Conservation (phyloP, 2,329 filamentous ascomycete genomes). For the Aspergillus sergii region DNA sequence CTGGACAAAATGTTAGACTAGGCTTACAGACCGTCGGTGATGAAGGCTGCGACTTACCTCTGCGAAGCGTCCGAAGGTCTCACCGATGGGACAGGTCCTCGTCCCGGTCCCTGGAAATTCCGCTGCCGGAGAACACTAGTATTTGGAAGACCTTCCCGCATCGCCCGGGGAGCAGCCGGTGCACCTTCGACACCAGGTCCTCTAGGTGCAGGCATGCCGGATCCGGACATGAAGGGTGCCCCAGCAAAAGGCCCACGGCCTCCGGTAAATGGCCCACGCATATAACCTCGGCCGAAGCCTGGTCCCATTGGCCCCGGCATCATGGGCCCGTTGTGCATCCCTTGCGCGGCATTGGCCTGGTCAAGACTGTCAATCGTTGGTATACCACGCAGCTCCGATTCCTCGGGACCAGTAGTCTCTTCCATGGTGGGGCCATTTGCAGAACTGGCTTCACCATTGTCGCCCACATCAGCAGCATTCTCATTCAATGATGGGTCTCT, state of each 20-base stretch:
- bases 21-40: not conserved
- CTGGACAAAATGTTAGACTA: conserved; percentile 22
- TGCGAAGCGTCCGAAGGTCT: conserved; percentile 26
- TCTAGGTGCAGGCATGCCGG: conserved; percentile 38
- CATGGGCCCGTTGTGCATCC: conserved; percentile 35
- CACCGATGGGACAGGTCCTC: conserved; percentile 25
- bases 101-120: conserved; percentile 47
- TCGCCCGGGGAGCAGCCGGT: conserved; percentile 90
- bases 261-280: conserved; percentile 50
- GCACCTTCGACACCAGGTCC: conserved; percentile 69
- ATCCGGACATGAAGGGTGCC: conserved; percentile 31
- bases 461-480: conserved; percentile 15
- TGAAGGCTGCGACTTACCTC: conserved; percentile 29
- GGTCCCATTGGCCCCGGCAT: conserved; percentile 27
- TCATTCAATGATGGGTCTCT: conserved; percentile 26
- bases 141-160: conserved; percentile 86
- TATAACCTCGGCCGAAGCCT: conserved; percentile 45
- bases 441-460: conserved; percentile 17
- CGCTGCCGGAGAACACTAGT: conserved; percentile 70
- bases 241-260: conserved; percentile 41
- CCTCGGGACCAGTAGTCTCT: conserved; percentile 19
- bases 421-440: conserved; percentile 15
- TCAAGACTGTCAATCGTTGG: conserved; percentile 36
- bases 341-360: conserved; percentile 25
- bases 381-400: conserved; percentile 31